Evolutionary conservation across 2,329 filamentous ascomycete genomes (phyloP).

Genomic region (Cytospora leucostoma): DNA sequence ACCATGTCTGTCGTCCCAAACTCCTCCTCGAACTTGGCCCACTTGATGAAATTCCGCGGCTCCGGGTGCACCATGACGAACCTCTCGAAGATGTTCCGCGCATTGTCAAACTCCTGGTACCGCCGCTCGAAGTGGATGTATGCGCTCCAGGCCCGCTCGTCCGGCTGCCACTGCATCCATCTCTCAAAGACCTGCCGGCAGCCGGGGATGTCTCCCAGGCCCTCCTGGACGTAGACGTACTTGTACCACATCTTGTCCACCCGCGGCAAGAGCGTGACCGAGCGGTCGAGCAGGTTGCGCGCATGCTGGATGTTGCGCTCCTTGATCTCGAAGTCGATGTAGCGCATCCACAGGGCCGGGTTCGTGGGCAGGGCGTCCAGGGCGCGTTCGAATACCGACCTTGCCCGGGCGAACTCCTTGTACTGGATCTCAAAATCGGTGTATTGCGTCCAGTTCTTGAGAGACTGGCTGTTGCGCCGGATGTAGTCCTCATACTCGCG

Average conservation of each 20-base stretch:
- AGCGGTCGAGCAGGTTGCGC: conserved; percentile 88
- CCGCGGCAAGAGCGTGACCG: conserved; percentile 87
- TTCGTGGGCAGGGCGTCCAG: conserved; percentile 89
- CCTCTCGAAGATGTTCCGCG: conserved; percentile 84
- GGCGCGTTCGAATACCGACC: conserved; percentile 92
- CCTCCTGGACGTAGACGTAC: conserved; percentile 99
- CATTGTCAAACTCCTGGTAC: conserved; percentile 87
- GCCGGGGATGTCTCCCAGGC: conserved; percentile 88
- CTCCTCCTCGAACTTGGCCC: conserved; percentile 96
- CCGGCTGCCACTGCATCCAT: conserved; percentile 98
- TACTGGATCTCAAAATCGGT: conserved; percentile 97
- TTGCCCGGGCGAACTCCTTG: conserved; percentile 90
- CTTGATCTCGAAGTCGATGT: conserved; percentile 94
- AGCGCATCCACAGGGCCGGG: conserved; percentile 85
- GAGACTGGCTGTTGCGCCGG: conserved; percentile 87
- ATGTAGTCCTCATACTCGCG: conserved; percentile 99
- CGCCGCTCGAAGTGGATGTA: conserved; percentile 98
- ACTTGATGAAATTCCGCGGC: conserved; percentile 97
- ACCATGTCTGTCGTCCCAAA: conserved; percentile 89
- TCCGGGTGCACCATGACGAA: conserved; percentile 94
- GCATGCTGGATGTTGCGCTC: conserved; percentile 95
- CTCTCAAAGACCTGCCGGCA: conserved; percentile 93
- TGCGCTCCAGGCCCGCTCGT: conserved; percentile 91
- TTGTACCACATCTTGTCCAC: conserved; percentile 99
- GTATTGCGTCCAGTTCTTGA: conserved; percentile 99